Percentiles rank a stretch among this genome's conserved stretches.
phyloP scores from a whole-genome alignment of 2,329 filamentous ascomycete species.

The Ophiocordyceps robertsii region DNA sequence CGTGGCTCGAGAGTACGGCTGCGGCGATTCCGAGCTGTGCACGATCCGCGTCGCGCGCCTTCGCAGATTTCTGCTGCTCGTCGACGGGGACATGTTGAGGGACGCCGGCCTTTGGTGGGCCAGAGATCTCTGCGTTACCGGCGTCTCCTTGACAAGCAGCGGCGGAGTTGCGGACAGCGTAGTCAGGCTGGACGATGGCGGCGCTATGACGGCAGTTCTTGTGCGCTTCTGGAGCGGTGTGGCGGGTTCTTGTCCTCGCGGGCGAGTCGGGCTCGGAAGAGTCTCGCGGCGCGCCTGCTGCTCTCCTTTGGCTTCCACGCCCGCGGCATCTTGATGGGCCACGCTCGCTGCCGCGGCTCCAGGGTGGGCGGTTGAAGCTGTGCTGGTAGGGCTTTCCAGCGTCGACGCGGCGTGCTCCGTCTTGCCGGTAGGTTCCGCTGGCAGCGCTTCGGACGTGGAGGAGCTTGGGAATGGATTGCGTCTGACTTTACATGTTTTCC shows the following conservation, averaged over 20 bases:
- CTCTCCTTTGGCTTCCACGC: neutral
- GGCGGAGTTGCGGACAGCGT: conserved; percentile 24
- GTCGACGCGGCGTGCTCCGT: conserved; percentile 6
- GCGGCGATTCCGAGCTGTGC: conserved; percentile 15
- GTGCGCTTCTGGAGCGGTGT: conserved; percentile 10
- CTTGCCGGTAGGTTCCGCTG: conserved; percentile 4
- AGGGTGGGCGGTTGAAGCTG: neutral
- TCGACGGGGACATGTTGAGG: conserved; percentile 12
- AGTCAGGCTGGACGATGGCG: conserved; percentile 26
- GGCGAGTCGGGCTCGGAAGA: neutral
- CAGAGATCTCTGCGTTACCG: conserved; percentile 19
- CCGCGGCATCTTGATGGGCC: neutral
- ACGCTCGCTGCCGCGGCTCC: neutral
- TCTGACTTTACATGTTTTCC: conserved; percentile 10
- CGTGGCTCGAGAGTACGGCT: conserved; percentile 7
- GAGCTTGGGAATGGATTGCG: conserved; percentile 16
- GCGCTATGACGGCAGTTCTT: conserved; percentile 3
- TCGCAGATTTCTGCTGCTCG: conserved; percentile 6
- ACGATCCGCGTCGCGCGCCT: conserved; percentile 6
- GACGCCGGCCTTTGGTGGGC: conserved; percentile 9
- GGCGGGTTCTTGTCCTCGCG: conserved; percentile 7
- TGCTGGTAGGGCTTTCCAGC: neutral
- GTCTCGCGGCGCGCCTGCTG: neutral
- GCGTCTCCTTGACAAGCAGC: conserved; percentile 21
- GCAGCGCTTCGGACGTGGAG: conserved; percentile 13